Evolutionary conservation across 768 basidiomycete species (phyloP).

Genomic region (Rhodotorula kratochvilovae): DNA sequence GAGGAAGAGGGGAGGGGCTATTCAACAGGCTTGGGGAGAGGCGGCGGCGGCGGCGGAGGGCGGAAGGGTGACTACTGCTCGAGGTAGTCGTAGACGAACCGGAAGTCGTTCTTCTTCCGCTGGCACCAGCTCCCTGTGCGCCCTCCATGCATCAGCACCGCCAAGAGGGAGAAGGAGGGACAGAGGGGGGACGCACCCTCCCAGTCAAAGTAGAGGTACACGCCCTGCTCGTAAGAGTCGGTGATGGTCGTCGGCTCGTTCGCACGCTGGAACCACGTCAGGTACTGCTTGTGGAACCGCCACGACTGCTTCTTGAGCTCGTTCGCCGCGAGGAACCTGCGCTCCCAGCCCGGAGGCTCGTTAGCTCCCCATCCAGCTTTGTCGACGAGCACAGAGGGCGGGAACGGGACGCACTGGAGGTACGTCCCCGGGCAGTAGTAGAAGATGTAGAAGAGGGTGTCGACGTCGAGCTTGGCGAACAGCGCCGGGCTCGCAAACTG

Average conservation of each 20-base stretch:
- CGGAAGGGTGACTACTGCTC: not conserved
- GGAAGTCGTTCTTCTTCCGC: conserved; percentile 95
- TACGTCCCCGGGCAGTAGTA: conserved; percentile 97
- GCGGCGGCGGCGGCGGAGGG: too few species aligned
- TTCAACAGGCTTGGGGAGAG: not conserved
- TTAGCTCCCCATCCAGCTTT: too few species aligned
- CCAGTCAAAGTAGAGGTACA: conserved; percentile 95
- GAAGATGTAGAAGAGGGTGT: conserved; percentile 97
- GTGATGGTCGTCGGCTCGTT: conserved; percentile 98
- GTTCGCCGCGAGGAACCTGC: conserved; percentile 86
- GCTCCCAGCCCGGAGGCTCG: conserved; percentile 11
- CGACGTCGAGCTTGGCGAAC: conserved; percentile 87
- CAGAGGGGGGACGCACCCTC: conserved; percentile 51
- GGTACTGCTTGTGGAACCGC: conserved; percentile 98
- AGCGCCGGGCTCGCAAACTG: conserved; percentile 75
- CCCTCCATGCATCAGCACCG: too few species aligned
- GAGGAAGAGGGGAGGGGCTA: not conserved
- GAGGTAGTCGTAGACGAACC: conserved; percentile 51
- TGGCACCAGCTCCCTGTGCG: conserved; percentile 74
- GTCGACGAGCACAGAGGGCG: too few species aligned
- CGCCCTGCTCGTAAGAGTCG: conserved; percentile 98
- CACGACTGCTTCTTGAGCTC: conserved; percentile 96
- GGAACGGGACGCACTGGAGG: conserved; percentile 69
- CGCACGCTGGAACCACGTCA: conserved; percentile 98
- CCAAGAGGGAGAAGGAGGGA: not conserved